phyloP scores from a whole-genome alignment of 441 rosid species.

The Syzygium malaccense region DNA sequence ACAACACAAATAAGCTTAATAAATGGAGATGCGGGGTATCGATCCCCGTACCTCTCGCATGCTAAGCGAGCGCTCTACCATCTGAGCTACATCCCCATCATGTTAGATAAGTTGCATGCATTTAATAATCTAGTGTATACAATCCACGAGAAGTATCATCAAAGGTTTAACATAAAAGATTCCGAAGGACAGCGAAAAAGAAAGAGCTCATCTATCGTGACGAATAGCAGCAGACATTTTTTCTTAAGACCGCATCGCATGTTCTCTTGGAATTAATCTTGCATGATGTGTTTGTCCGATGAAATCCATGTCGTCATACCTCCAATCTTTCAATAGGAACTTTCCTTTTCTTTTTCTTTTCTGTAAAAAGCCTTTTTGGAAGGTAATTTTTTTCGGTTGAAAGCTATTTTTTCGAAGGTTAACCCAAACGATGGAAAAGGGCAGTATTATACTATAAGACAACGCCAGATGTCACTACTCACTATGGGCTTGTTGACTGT shows the following conservation, averaged over 20 bases:
- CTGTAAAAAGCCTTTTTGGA: neutral
- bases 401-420: neutral
- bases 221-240: neutral
- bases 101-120: neutral
- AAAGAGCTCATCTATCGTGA: neutral
- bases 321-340: neutral
- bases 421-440: neutral
- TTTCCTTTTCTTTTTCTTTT: neutral
- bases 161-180: neutral
- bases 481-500: neutral
- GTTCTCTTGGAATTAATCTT: neutral
- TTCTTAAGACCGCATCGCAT: neutral
- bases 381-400: neutral
- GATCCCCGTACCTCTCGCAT: neutral
- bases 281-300: neutral
- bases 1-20: neutral
- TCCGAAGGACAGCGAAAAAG: neutral
- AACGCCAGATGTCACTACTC: neutral
- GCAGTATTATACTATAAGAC: neutral
- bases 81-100: neutral
- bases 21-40: neutral
- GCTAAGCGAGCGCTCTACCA: slow-evolving; percentile 1
- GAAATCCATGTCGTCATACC: neutral
- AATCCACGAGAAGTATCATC: neutral
- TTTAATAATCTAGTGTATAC: too few species aligned